Conservation (phyloP, 495 filamentous ascomycete species). For the Neurospora cerealis region DNA sequence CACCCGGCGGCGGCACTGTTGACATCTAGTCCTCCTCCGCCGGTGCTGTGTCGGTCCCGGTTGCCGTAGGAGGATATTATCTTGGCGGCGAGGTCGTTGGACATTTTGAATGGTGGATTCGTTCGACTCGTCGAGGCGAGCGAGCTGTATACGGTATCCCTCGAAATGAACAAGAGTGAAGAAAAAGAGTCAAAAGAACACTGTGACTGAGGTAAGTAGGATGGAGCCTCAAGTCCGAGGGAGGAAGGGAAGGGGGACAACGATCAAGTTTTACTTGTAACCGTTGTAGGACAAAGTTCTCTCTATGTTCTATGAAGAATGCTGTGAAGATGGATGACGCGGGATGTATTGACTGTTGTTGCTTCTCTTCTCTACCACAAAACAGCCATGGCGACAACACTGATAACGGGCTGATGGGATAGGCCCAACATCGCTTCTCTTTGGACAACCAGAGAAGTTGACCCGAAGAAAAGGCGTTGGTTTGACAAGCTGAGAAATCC, state of each 20-base stretch:
- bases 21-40: not conserved
- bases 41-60: not conserved
- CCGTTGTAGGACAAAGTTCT: not conserved
- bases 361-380: not conserved
- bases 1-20: not conserved
- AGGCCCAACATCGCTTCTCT: not conserved
- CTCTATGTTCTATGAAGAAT: not conserved
- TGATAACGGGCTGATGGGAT: not conserved
- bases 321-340: not conserved
- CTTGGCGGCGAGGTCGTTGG: not conserved
- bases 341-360: not conserved
- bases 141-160: not conserved
- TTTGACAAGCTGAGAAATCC: not conserved
- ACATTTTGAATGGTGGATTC: not conserved
- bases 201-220: not conserved
- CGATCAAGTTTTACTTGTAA: not conserved
- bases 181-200: not conserved
- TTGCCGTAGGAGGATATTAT: not conserved
- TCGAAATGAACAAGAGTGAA: not conserved
- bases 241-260: not conserved
- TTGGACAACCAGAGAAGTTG: not conserved
- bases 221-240: not conserved
- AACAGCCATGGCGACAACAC: not conserved
- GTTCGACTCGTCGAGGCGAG: not conserved
- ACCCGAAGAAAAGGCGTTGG: not conserved